Conservation (phyloP, 2,329 filamentous ascomycete genomes). For the Colletotrichum liaoningense region DNA sequence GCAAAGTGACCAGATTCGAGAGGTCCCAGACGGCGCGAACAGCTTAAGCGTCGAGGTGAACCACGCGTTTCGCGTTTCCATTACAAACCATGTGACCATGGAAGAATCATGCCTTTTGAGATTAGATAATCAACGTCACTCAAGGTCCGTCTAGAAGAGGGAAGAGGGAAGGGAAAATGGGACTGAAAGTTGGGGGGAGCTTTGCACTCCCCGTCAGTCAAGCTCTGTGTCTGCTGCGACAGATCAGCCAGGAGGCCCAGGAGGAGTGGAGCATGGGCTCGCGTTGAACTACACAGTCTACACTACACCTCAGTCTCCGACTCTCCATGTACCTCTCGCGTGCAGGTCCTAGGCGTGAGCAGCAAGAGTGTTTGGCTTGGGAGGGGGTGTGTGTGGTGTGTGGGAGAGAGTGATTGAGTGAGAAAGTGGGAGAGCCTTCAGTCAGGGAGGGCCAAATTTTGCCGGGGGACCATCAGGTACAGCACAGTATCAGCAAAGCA, state of each 20-base stretch:
- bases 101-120: background rate
- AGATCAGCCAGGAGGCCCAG: slow-evolving; percentile 33
- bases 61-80: background rate
- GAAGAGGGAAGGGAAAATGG: slow-evolving; percentile 45
- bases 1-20: background rate
- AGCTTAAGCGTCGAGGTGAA: background rate
- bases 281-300: slow-evolving; percentile 21
- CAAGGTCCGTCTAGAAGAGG: slow-evolving; percentile 14
- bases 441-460: slow-evolving; percentile 32
- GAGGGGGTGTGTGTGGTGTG: slow-evolving; percentile 31
- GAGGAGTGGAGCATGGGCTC: slow-evolving; percentile 33
- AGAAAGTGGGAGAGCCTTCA: slow-evolving; percentile 16
- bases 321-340: slow-evolving; percentile 25
- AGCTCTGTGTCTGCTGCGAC: slow-evolving; percentile 22
- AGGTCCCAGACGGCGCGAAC: background rate
- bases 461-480: slow-evolving; percentile 31
- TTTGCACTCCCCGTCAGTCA: slow-evolving; percentile 44
- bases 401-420: background rate
- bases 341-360: slow-evolving; percentile 20
- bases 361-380: slow-evolving; percentile 37
- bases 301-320: background rate
- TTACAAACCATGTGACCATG: background rate
- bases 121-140: slow-evolving; percentile 3
- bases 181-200: slow-evolving; percentile 42
- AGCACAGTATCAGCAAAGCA: slow-evolving; percentile 35